Evolutionary conservation across 139 green algal genomes (phyloP), one percentile per base, ranked within the genome.

Genomic region (Chlamydomonas sp.): DNA sequence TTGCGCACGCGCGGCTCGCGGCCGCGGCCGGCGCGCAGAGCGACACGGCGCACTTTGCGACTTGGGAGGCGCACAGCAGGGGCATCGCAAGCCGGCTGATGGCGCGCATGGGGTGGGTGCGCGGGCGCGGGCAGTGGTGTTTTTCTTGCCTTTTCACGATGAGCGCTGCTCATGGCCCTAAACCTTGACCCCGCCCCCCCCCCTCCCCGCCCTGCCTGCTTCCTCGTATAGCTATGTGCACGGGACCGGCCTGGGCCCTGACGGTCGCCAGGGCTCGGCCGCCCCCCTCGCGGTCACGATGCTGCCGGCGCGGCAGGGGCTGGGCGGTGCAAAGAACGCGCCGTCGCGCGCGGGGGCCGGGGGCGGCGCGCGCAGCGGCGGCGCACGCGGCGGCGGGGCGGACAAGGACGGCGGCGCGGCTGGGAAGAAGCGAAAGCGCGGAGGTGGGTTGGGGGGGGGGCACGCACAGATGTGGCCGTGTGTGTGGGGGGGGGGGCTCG

Each of bases 51-150:
- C 69, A 72, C 34, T 79, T 87, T 69, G 81, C 81, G 0, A 58
- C 70, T 16, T 87, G 78, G 78, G 78, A 87, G 58, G 5, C 16
- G 0, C 66, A 79, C 67, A 76, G 65, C 26, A 65, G 81, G 3
- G 81, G 81, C 35, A 79, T 87, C 48, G 81, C 76, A 0, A 82
- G 73, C n/a, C 74, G 67, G 35, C 69, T 87, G 54, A 43, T 87
- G 49, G 76, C 71, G 1, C 26, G 73, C 35, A 84, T 85, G 78
- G 81, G 81, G n/a, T 85, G 80, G 37, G 60, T 80, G 13, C 37
- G 38, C 6, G 75, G 75, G 1, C 0, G 8, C 16, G 79, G 79
- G 3, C 58, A 65, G 58, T 8, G 29, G 8, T 38, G 29, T 38
- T 29, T 4, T 8, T 22, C 16, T 36, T 36, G 58, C 8, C 29